Evolutionary conservation across 345 rosid genomes (phyloP).

Genomic region (Heritiera littoralis): DNA sequence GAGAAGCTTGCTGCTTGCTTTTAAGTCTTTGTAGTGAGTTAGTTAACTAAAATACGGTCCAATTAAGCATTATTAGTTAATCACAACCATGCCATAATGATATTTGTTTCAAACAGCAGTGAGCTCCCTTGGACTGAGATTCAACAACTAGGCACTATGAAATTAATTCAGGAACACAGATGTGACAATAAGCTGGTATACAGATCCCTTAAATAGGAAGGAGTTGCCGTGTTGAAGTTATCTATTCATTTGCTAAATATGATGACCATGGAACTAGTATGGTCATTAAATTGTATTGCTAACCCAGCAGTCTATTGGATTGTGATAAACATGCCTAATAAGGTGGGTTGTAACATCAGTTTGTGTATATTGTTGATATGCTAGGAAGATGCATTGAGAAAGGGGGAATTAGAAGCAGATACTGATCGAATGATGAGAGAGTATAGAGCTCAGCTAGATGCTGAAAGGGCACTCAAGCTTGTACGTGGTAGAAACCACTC

Average conservation of each 20-base stretch:
- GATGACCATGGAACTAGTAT: neutral
- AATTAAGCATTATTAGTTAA: neutral
- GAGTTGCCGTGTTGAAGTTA: neutral
- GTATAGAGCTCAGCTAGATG: slow-evolving; percentile 97
- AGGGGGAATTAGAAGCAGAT: slow-evolving; percentile 89
- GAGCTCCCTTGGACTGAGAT: neutral
- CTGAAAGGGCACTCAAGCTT: slow-evolving; percentile 92
- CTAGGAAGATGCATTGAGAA: slow-evolving; percentile 87
- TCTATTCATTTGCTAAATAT: neutral
- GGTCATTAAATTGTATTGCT: neutral
- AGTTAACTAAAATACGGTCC: neutral
- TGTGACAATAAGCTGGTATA: neutral
- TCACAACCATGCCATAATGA: neutral
- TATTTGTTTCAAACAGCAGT: neutral
- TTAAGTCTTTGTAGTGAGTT: neutral
- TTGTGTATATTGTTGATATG: slow-evolving; percentile 21
- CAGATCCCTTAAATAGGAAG: neutral
- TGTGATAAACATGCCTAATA: neutral
- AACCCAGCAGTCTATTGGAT: slow-evolving; percentile 17
- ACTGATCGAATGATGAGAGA: slow-evolving; percentile 95
- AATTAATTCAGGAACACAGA: neutral
- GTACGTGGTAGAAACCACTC: slow-evolving; percentile 88
- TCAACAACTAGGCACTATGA: neutral
- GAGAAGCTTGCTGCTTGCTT: neutral
- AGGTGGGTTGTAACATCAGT: neutral